phyloP scores from a whole-genome alignment of 2,329 filamentous ascomycete species.

The Colletotrichum spinosum region DNA sequence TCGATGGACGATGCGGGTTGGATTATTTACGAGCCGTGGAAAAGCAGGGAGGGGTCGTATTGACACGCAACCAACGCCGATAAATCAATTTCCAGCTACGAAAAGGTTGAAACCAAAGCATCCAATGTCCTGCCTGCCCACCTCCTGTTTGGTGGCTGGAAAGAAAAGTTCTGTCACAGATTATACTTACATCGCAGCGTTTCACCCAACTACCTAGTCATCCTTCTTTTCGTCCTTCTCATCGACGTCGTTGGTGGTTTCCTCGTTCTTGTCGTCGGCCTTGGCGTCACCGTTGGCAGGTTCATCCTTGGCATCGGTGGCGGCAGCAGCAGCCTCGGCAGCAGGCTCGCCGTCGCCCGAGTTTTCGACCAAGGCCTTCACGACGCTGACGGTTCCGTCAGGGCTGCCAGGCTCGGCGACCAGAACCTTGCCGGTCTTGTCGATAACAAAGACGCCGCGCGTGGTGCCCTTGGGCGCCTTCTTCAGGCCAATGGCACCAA shows the following conservation, averaged over 20 bases:
- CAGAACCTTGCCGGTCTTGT: slow-evolving; percentile 85
- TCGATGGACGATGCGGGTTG: background rate
- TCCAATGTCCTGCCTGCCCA: slow-evolving; percentile 6
- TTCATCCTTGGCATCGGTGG: slow-evolving; percentile 42
- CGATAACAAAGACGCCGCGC: slow-evolving; percentile 88
- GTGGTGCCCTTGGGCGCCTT: slow-evolving; percentile 84
- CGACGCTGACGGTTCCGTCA: slow-evolving; percentile 79
- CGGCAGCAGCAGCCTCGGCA: slow-evolving; percentile 56
- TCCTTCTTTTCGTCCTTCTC: slow-evolving; percentile 34
- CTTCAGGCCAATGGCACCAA: slow-evolving; percentile 88
- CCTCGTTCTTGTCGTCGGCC: slow-evolving; percentile 34
- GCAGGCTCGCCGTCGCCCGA: slow-evolving; percentile 41
- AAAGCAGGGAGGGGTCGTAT: background rate
- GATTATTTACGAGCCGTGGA: background rate
- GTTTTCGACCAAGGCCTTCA: slow-evolving; percentile 74
- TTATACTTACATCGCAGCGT: slow-evolving; percentile 26
- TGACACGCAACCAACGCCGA: slow-evolving; percentile 26
- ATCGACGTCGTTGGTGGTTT: slow-evolving; percentile 37
- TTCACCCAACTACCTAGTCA: slow-evolving; percentile 19
- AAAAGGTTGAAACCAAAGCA: slow-evolving; percentile 23
- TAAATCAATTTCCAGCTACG: slow-evolving; percentile 31
- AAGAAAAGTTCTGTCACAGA: slow-evolving; percentile 1
- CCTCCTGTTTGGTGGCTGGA: background rate
- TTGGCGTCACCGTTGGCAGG: slow-evolving; percentile 44
- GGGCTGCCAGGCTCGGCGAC: slow-evolving; percentile 81